phyloP scores from a whole-genome alignment of 2,329 filamentous ascomycete species.

The Fusarium verticillioides region DNA sequence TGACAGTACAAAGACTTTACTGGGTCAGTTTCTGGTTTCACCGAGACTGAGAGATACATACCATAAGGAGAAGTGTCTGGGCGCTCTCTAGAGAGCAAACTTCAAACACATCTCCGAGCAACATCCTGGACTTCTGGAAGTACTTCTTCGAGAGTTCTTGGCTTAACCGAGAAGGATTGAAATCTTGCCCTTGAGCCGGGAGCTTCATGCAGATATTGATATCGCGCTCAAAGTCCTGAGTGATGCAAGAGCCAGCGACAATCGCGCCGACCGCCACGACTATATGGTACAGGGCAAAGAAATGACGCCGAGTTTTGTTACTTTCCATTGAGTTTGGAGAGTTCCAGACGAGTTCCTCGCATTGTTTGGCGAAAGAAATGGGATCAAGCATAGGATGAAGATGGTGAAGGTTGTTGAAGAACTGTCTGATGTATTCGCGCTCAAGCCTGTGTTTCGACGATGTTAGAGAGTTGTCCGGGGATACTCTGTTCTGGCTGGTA shows the following conservation, averaged over 20 bases:
- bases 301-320: background rate
- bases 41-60: background rate
- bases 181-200: background rate
- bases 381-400: background rate
- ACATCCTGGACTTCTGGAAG: background rate
- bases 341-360: background rate
- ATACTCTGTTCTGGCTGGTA: background rate
- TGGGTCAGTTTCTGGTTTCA: rapidly evolving
- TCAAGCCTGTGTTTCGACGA: background rate
- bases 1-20: conserved; percentile 1
- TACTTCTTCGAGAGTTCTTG: conserved; percentile 1
- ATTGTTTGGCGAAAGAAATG: background rate
- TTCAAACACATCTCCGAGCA: background rate
- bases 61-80: background rate
- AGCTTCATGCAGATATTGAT: background rate
- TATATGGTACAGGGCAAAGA: background rate
- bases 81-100: background rate
- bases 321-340: background rate
- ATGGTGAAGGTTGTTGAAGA: conserved; percentile 1
- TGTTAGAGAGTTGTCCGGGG: background rate
- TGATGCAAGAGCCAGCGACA: background rate
- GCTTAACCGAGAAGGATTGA: background rate
- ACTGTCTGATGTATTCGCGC: conserved; percentile 1
- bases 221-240: background rate
- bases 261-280: background rate